Conservation (phyloP, 2,329 filamentous ascomycete species). For the Tolypocladium sp. region DNA sequence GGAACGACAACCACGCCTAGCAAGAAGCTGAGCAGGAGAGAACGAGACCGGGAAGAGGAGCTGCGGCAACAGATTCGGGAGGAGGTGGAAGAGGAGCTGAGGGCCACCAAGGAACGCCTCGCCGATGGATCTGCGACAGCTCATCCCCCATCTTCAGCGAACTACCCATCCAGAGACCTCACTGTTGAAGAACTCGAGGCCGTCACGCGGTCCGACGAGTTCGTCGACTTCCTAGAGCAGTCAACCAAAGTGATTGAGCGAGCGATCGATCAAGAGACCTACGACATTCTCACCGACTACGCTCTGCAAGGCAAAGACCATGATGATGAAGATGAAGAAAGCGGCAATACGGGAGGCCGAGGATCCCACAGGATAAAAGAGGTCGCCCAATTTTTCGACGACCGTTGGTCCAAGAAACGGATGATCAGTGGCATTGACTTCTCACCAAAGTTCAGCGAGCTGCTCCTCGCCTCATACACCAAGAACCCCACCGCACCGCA, state of each 20-base stretch:
- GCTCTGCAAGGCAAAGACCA: constrained; percentile 67
- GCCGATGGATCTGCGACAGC: constrained; percentile 29
- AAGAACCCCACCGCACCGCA: constrained; percentile 94
- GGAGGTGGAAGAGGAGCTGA: constrained; percentile 90
- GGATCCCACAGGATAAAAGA: constrained; percentile 74
- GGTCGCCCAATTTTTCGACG: constrained; percentile 86
- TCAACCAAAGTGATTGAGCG: constrained; percentile 97
- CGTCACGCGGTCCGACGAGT: constrained; percentile 86
- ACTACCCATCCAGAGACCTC: constrained; percentile 72
- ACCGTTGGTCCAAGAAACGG: constrained; percentile 92
- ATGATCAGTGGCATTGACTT: constrained; percentile 96
- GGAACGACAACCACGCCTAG: constrained; percentile 49
- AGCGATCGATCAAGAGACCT: constrained; percentile 81
- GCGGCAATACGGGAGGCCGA: constrained; percentile 59
- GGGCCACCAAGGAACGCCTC: constrained; percentile 55
- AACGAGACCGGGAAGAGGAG: constrained; percentile 80
- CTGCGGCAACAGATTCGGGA: constrained; percentile 73
- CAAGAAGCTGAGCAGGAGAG: constrained; percentile 70
- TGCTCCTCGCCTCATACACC: constrained; percentile 89
- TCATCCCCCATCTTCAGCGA: constrained; percentile 23
- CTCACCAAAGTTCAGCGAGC: constrained; percentile 88
- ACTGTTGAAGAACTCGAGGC: constrained; percentile 80
- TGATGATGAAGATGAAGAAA: constrained; percentile 75
- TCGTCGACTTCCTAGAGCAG: constrained; percentile 88
- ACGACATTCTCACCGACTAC: constrained; percentile 93